Percentiles rank a stretch among this genome's conserved stretches.
Evolutionary conservation across 345 rosid genomes (phyloP).

Genomic region (Populus euphratica): DNA sequence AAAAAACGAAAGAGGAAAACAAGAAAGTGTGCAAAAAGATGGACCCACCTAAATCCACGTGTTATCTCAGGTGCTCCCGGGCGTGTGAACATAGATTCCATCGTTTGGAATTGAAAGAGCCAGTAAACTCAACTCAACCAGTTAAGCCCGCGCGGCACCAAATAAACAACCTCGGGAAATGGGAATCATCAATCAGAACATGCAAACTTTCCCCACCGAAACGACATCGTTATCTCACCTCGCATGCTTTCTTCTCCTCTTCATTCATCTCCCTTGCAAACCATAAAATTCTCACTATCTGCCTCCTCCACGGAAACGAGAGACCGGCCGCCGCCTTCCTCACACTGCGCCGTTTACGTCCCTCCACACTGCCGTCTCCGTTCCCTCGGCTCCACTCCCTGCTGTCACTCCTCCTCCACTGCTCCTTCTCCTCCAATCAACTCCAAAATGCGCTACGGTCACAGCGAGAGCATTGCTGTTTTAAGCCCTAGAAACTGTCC

Average conservation of each 20-base stretch:
- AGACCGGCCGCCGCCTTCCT: conserved; percentile 61
- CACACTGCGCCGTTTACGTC: conserved; percentile 53
- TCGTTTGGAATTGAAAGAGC: too few species aligned
- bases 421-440: conserved; percentile 12
- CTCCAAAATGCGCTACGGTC: conserved; percentile 21
- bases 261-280: conserved; percentile 5
- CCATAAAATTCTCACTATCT: conserved; percentile 29
- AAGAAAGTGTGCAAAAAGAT: too few species aligned
- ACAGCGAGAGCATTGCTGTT: not conserved
- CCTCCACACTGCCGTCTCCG: conserved; percentile 79
- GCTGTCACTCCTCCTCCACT: conserved; percentile 21
- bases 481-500: conserved; percentile 25
- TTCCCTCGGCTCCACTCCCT: conserved; percentile 36
- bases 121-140: too few species aligned
- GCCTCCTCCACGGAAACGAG: conserved; percentile 40
- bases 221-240: not conserved
- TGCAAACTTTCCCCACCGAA: not conserved
- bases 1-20: too few species aligned
- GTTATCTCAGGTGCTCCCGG: too few species aligned
- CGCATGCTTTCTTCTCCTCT: conserved; percentile 31
- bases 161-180: too few species aligned
- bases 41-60: too few species aligned
- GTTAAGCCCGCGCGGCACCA: too few species aligned
- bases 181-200: too few species aligned
- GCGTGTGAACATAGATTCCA: too few species aligned